These are phyloP conservation scores for Russula sp. DNA, from an alignment of 768 basidiomycete species.

Conservation along the genomic window DNA sequence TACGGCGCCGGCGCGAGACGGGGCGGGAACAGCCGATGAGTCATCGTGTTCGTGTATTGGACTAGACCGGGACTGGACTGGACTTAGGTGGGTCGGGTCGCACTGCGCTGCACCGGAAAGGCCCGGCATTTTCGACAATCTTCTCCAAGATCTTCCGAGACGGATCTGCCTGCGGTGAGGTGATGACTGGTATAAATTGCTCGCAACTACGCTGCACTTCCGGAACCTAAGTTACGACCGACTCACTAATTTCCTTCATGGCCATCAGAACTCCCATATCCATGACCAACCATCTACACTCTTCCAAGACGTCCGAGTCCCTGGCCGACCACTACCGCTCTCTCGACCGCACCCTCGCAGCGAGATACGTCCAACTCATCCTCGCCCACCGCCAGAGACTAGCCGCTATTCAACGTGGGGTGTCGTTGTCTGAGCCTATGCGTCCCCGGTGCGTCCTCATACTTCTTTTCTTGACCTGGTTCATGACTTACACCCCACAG, in stretches of 20 bases:
- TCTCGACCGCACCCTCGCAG: slow-evolving; percentile 22
- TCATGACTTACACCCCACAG: slow-evolving; percentile 24
- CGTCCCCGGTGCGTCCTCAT: slow-evolving; percentile 21
- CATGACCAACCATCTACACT: slow-evolving; percentile 11
- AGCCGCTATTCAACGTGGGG: slow-evolving; percentile 5
- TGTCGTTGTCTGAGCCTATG: slow-evolving; percentile 2
- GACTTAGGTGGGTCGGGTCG: no score
- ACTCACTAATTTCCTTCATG: slow-evolving; percentile 5
- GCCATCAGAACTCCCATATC: slow-evolving; percentile 10
- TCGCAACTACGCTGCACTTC: neutral
- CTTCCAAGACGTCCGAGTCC: neutral
- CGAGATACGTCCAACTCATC: slow-evolving; percentile 19
- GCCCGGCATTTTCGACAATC: no score
- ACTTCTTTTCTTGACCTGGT: neutral
- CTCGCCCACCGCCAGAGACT: slow-evolving; percentile 21
- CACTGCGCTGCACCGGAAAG: no score
- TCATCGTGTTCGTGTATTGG: slow-evolving; percentile 2
- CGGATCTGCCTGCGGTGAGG: no score
- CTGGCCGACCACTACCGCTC: slow-evolving; percentile 10
- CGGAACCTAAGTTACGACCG: neutral
- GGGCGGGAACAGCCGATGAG: neutral
- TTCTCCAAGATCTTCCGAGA: no score
- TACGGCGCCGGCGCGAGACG: neutral
- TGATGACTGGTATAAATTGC: slow-evolving; percentile 2
- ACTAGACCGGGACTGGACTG: no score